Conservation (phyloP, 2,329 filamentous ascomycete genomes). For the Alternaria metachromatica region DNA sequence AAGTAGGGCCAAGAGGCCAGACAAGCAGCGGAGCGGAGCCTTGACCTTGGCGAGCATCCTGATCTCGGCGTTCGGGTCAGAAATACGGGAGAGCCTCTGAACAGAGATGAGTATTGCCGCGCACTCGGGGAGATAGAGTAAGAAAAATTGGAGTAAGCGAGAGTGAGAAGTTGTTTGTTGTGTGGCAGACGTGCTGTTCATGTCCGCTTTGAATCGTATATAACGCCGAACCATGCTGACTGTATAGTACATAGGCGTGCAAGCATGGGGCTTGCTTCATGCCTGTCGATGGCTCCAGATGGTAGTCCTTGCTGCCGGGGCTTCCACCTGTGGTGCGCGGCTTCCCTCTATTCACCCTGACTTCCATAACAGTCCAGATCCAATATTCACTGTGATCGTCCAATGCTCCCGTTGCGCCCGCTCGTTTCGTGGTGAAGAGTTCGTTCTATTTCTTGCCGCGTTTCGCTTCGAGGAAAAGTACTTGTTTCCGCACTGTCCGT, state of each 20-base stretch:
- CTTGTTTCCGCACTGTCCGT: slow-evolving; percentile 82
- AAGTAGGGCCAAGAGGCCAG: slow-evolving; percentile 9
- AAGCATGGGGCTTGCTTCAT: slow-evolving; percentile 8
- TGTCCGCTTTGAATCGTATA: slow-evolving; percentile 12
- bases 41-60: slow-evolving; percentile 6
- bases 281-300: neutral
- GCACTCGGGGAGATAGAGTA: neutral
- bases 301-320: neutral
- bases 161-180: neutral
- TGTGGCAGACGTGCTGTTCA: neutral
- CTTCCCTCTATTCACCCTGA: neutral
- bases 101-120: neutral
- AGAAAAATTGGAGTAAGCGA: neutral
- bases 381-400: neutral
- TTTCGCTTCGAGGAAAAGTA: slow-evolving; percentile 93
- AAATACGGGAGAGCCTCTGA: neutral
- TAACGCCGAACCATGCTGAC: slow-evolving; percentile 37
- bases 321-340: neutral
- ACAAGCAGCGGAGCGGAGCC: slow-evolving; percentile 7
- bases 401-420: neutral
- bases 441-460: slow-evolving; percentile 65
- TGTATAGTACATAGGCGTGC: slow-evolving; percentile 36
- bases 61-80: slow-evolving; percentile 1
- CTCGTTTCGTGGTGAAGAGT: neutral
- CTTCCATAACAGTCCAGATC: neutral